Percentiles rank a stretch among this genome's conserved stretches.
Evolutionary conservation across 2,329 filamentous ascomycete genomes (phyloP).

Genomic region (Chrysoporthe deuterocubensis): DNA sequence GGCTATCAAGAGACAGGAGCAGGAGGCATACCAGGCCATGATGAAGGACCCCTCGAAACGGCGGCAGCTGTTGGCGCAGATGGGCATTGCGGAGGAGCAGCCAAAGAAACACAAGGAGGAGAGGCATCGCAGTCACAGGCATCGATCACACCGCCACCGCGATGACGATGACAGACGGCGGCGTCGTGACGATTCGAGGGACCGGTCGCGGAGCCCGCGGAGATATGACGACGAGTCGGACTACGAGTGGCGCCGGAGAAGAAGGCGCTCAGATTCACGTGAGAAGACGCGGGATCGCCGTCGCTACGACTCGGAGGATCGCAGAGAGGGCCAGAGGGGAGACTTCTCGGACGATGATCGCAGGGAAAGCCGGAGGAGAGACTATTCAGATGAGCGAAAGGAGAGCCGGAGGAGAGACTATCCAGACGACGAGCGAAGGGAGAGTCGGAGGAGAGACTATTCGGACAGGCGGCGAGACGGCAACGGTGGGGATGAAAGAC

Average conservation of each 20-base stretch:
- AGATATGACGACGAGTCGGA: constrained; percentile 45
- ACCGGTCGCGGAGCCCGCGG: constrained; percentile 46
- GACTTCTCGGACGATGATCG: constrained; percentile 31
- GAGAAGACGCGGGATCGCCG: constrained; percentile 45
- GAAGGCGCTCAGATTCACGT: constrained; percentile 51
- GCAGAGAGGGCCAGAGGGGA: constrained; percentile 32
- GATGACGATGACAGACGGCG: constrained; percentile 40
- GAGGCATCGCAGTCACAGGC: constrained; percentile 47
- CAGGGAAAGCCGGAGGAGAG: background rate
- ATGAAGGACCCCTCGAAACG: constrained; percentile 76
- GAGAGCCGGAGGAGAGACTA: constrained; percentile 28
- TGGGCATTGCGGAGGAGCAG: constrained; percentile 58
- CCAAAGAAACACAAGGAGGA: constrained; percentile 47
- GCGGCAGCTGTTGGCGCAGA: constrained; percentile 67
- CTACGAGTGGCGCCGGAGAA: constrained; percentile 44
- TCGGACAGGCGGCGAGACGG: constrained; percentile 20
- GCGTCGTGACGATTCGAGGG: constrained; percentile 49
- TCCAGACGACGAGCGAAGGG: constrained; percentile 31
- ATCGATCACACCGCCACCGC: constrained; percentile 40
- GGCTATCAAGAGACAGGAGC: constrained; percentile 91
- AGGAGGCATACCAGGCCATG: constrained; percentile 77
- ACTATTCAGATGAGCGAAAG: background rate
- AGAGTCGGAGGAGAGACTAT: constrained; percentile 25
- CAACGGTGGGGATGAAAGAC: background rate
- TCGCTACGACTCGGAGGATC: constrained; percentile 39